A percentile compares a stretch with the other conserved stretches of the same genome.
phyloP scores from a whole-genome alignment of 2,329 filamentous ascomycete species.

The Claviceps maximensis region DNA sequence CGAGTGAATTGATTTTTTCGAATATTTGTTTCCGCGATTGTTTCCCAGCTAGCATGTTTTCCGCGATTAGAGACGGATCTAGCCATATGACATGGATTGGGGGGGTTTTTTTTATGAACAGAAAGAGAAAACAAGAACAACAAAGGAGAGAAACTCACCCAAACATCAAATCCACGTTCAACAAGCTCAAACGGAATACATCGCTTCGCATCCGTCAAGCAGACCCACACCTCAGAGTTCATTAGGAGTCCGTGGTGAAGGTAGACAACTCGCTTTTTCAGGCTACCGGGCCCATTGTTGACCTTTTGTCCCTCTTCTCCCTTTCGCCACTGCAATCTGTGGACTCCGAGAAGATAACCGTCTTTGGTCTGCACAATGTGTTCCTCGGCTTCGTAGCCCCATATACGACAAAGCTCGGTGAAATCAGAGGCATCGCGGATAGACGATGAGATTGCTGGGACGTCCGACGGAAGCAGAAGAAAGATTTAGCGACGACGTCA shows the following conservation, averaged over 20 bases:
- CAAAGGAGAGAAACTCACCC: conserved; percentile 40
- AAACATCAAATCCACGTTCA: conserved; percentile 88
- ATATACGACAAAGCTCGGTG: conserved; percentile 81
- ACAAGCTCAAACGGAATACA: conserved; percentile 82
- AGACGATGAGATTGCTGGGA: conserved; percentile 51
- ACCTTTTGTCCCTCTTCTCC: conserved; percentile 70
- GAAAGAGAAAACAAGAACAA: background rate
- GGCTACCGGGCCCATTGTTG: conserved; percentile 54
- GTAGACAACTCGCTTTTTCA: conserved; percentile 79
- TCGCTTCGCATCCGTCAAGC: conserved; percentile 71
- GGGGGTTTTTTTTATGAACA: no score
- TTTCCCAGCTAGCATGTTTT: conserved; percentile 58
- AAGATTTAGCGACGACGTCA: conserved; percentile 32
- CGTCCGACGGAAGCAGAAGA: conserved; percentile 14
- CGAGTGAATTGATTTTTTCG: conserved; percentile 73
- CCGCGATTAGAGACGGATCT: background rate
- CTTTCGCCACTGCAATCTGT: conserved; percentile 70
- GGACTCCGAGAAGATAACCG: conserved; percentile 82
- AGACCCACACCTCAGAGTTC: conserved; percentile 99
- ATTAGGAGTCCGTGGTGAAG: conserved; percentile 93
- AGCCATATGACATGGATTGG: background rate
- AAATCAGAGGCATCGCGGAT: conserved; percentile 86
- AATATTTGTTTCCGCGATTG: conserved; percentile 98
- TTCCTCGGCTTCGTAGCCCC: conserved; percentile 88
- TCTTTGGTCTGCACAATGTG: conserved; percentile 91